Evolutionary conservation across 2,329 filamentous ascomycete genomes (phyloP).

Genomic region (Massarina eburnea): DNA sequence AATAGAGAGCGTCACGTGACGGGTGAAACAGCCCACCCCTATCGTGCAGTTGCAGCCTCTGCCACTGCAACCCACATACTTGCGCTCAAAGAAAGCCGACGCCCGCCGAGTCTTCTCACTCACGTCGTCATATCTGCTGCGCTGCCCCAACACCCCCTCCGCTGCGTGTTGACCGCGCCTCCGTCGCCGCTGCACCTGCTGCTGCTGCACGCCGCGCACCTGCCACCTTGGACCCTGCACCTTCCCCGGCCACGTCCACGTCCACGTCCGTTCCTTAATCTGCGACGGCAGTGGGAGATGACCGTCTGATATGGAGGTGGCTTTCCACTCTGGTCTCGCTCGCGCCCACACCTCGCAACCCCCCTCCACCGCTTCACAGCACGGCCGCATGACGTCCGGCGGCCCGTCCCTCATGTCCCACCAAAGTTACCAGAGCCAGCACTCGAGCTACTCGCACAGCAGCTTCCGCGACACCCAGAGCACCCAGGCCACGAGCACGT

Average conservation of each 20-base stretch:
- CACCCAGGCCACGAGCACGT: conserved; percentile 48
- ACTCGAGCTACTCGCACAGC: conserved; percentile 51
- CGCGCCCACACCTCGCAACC: conserved; percentile 27
- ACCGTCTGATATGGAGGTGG: conserved; percentile 40
- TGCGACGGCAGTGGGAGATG: conserved; percentile 25
- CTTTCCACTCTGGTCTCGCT: conserved; percentile 30
- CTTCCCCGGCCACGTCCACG: conserved; percentile 14
- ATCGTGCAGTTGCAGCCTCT: conserved; percentile 21
- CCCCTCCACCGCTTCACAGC: conserved; percentile 22
- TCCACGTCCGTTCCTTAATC: conserved; percentile 8
- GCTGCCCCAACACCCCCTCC: neutral
- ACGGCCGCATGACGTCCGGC: conserved; percentile 38
- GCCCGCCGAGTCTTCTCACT: conserved; percentile 1
- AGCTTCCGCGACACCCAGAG: conserved; percentile 51
- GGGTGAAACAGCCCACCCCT: conserved; percentile 16
- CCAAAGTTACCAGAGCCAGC: conserved; percentile 51
- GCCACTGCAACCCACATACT: conserved; percentile 6
- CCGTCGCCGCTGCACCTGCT: conserved; percentile 3
- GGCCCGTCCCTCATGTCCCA: conserved; percentile 46
- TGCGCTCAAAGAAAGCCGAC: conserved; percentile 3
- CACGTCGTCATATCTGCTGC: neutral
- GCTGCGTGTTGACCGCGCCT: neutral
- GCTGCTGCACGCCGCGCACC: conserved; percentile 4
- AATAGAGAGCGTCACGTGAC: conserved; percentile 14
- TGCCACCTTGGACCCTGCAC: conserved; percentile 19